phyloP scores from a whole-genome alignment of 176 grass and related monocot genomes.

The Calamus simplicifolius region DNA sequence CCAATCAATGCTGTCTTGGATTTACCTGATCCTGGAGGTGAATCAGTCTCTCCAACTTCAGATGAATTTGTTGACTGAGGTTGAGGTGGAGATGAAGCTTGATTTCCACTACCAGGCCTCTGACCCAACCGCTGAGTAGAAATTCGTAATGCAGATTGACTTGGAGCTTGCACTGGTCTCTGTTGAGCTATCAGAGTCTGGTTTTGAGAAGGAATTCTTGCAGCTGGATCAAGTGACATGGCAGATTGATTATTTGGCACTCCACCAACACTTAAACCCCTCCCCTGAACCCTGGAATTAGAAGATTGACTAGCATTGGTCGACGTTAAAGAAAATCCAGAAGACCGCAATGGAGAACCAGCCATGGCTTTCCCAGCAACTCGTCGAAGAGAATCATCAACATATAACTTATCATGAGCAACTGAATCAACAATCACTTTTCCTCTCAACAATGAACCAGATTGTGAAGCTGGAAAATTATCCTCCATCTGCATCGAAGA shows the following conservation, averaged over 20 bases:
- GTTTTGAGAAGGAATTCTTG: slow-evolving; percentile 42
- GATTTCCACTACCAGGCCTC: slow-evolving; percentile 18
- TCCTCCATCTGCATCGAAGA: slow-evolving; percentile 43
- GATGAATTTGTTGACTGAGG: slow-evolving; percentile 29
- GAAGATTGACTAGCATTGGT: slow-evolving; percentile 33
- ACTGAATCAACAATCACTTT: slow-evolving; percentile 30
- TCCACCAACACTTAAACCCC: slow-evolving; percentile 22
- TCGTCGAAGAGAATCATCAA: slow-evolving; percentile 34
- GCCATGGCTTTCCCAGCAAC: slow-evolving; percentile 19
- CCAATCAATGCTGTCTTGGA: slow-evolving; percentile 26
- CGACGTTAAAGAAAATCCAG: slow-evolving; percentile 22
- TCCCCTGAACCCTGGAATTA: slow-evolving; percentile 36
- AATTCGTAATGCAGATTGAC: slow-evolving; percentile 28
- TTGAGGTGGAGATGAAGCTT: slow-evolving; percentile 25
- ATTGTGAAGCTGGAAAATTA: slow-evolving; percentile 28
- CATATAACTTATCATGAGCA: slow-evolving; percentile 44
- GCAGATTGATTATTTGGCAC: slow-evolving; percentile 38
- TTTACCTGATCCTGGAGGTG: slow-evolving; percentile 41
- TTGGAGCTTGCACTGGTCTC: slow-evolving; percentile 39
- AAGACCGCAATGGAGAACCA: slow-evolving; percentile 15
- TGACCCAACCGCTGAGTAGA: slow-evolving; percentile 38
- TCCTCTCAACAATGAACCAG: slow-evolving; percentile 36
- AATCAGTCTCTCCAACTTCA: slow-evolving; percentile 45
- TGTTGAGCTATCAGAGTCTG: slow-evolving; percentile 36
- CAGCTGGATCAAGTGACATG: slow-evolving; percentile 32